phyloP scores from a whole-genome alignment of 306 rosid genomes.

The Luffa acutangula region DNA sequence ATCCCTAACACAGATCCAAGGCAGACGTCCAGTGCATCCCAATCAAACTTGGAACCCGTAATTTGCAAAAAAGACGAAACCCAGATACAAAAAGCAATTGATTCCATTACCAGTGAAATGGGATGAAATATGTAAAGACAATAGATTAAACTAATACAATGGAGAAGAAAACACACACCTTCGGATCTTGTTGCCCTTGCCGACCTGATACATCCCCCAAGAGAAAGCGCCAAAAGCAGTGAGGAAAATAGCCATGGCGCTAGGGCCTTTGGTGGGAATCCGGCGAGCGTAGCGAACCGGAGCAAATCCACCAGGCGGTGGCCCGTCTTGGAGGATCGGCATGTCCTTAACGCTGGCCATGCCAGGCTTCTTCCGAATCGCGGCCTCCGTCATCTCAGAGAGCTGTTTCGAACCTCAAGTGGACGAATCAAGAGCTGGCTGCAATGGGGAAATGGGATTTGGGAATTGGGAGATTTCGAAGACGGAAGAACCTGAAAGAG shows the following conservation, averaged over 20 bases:
- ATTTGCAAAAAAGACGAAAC: background rate
- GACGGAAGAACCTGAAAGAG: background rate
- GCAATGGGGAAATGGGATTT: background rate
- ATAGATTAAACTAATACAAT: background rate
- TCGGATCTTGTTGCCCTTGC: constrained; percentile 93
- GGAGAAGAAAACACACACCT: constrained; percentile 26
- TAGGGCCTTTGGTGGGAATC: constrained; percentile 84
- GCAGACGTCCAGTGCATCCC: background rate
- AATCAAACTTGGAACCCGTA: background rate
- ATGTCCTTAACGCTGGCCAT: constrained; percentile 98
- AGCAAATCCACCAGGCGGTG: constrained; percentile 97
- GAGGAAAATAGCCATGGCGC: constrained; percentile 77
- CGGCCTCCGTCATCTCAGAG: constrained; percentile 75
- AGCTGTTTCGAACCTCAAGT: background rate
- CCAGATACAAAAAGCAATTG: background rate
- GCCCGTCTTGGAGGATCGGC: constrained; percentile 98
- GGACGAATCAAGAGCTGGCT: constrained; percentile 5
- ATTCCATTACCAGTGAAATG: background rate
- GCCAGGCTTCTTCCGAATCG: constrained; percentile 87
- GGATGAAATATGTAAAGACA: background rate
- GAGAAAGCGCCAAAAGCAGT: constrained; percentile 72
- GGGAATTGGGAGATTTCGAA: background rate
- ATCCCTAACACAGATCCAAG: background rate
- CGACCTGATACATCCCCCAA: constrained; percentile 98
- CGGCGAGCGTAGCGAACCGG: constrained; percentile 98